Evolutionary conservation across 2,329 filamentous ascomycete species (phyloP), one percentile per base, ranked within the genome.

Genomic region (Madurella mycetomatis): DNA sequence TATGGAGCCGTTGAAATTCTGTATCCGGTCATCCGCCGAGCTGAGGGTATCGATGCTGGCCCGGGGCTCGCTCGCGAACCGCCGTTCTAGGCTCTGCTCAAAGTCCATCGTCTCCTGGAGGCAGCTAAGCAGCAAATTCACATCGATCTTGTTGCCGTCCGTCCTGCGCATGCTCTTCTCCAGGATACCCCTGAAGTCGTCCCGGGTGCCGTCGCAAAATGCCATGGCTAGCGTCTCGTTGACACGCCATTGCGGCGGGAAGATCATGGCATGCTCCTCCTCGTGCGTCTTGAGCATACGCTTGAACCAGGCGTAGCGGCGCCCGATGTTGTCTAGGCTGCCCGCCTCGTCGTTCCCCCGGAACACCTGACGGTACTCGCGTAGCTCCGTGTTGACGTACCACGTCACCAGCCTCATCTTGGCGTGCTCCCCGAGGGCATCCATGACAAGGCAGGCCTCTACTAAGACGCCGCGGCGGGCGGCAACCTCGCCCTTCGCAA

Each of bases 351-450:
- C 94, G 65, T 94, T 97, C 39, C 92, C 92, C 41, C 92, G 83
- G 71, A 99, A 99, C 0, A 99, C 90, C 66, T 95, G 90, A 49
- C 94, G 83, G 68, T 99, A 99, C 73, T 99, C 94, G 47, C 94
- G 83, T 61, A 99, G 76, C 73, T 96, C 90, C 2, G 94, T 96
- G 68, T 99, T 99, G 73, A 95, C 91, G 69, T 99, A 99, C 94
- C 94, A 99, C 11, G 88, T 94, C 66, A 96, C 82, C 40, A 99
- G 75, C 45, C 94, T 80, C 8, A 85, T 81, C 63, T 88, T 84
- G 19, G 94, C 94, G 66, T 86, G 84, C 41, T 97, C 92, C 1
- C 94, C 94, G 17, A 99, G 77, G 12, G 94, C 90, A 74, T 99
- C 94, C 81, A 96, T 92, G 39, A 99, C 92, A 59, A 89, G 76